These are phyloP conservation scores for Ploettnerulaceae sp. DNA, from an alignment of 2,329 filamentous ascomycete species.

Conservation along the genomic window DNA sequence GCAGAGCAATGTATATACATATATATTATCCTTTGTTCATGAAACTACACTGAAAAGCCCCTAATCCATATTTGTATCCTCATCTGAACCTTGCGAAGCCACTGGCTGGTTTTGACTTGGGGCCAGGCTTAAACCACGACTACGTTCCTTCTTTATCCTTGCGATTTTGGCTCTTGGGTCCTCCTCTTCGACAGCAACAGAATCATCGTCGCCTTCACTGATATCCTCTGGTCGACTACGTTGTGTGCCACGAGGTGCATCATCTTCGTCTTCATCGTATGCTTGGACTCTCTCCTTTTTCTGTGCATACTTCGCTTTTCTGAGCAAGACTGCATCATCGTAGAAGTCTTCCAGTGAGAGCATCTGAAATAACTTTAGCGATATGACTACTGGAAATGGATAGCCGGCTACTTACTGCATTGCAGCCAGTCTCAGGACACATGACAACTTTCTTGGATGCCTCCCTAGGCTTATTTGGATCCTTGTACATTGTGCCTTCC, in stretches of 20 bases:
- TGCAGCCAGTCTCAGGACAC: constrained; percentile 64
- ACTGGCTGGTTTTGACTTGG: constrained; percentile 9
- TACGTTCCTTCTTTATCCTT: constrained; percentile 17
- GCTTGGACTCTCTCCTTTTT: constrained; percentile 39
- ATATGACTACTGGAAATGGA: neutral
- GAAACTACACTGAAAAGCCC: too few relatives aligned
- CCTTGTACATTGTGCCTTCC: constrained; percentile 11
- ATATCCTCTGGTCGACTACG: constrained; percentile 17
- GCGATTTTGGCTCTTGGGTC: constrained; percentile 6
- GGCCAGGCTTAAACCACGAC: constrained; percentile 15
- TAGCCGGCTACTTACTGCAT: constrained; percentile 40
- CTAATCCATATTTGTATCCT: constrained; percentile 34
- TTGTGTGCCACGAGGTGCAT: constrained; percentile 23
- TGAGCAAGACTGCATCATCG: constrained; percentile 50
- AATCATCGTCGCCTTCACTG: constrained; percentile 19
- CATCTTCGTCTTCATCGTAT: constrained; percentile 38
- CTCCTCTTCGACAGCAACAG: constrained; percentile 15
- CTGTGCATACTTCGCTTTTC: constrained; percentile 48
- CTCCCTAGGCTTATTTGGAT: neutral
- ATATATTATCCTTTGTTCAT: too few relatives aligned
- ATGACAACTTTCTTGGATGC: constrained; percentile 36
- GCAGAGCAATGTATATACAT: too few relatives aligned
- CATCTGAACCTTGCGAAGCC: constrained; percentile 24
- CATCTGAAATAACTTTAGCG: constrained; percentile 36
- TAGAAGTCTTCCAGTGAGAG: constrained; percentile 50